Base-by-base conservation (phyloP, 495 filamentous ascomycete genomes). In the Daldinia grandis region DNA sequence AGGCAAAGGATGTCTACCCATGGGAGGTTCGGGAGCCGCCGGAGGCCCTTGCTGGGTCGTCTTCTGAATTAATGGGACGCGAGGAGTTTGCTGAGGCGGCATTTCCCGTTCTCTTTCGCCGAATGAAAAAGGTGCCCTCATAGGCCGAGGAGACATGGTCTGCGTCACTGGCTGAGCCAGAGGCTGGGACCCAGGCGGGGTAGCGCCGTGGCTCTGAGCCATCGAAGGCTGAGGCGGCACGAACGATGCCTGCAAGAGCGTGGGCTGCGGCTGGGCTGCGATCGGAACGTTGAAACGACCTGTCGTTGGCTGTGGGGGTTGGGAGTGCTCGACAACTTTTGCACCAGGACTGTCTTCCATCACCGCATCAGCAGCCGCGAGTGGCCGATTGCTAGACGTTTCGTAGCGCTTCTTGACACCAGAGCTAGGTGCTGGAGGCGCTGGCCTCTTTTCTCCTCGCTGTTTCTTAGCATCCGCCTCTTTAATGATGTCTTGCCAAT, bases 391-490 rank as follows among this genome's bases (percentile, higher is more conserved):
- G 74, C 78, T 69, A 80, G 86, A 78, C 19, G 78, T 74, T 58
- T 89, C 83, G 47, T 84, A 83, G 40, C 79, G 75, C 72, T 83
- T 85, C 38, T 81, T 76, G 0, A 76, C 73, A 27, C 78, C 78
- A 31, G 75, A 74, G n/a, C 88, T 91, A 3, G 87, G 86, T 9
- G 85, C 82, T 37, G 87, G 87, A 68, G 92, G 92, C 30, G 91
- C 84, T 9, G 90, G 88, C 24, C 90, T 88, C 62, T 91, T 88
- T 76, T 94, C 92, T 31, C 93, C 93, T 38, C 88, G 81, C 30
- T 81, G 73, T 53, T 86, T 89, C 79, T 89, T 92, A 19, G 82
- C 80, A 73, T 98, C 92, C 3, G 93, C 92, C 28, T 89, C 87
- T 5, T 83, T 78, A 4, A 92, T 89, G 33, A 91, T 85, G 10